phyloP scores from a whole-genome alignment of 768 basidiomycete genomes.

The Suillus paluster region DNA sequence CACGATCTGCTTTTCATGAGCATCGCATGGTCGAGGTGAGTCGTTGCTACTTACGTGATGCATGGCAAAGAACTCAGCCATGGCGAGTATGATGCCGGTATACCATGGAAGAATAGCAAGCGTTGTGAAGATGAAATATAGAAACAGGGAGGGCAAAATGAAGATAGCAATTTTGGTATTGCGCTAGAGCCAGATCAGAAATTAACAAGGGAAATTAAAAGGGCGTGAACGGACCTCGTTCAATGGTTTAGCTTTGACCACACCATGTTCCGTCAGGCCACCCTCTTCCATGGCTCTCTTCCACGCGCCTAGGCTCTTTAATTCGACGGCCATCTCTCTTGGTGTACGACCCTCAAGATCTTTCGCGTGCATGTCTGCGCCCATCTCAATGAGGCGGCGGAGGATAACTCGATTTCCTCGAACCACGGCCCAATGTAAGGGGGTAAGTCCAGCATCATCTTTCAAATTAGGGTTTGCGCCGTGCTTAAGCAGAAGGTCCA shows the following conservation, averaged over 20 bases:
- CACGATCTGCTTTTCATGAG: constrained; percentile 58
- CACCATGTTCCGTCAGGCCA: constrained; percentile 77
- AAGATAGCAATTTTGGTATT: constrained; percentile 86
- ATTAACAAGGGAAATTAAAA: constrained; percentile 3
- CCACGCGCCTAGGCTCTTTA: constrained; percentile 92
- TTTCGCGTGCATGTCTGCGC: constrained; percentile 78
- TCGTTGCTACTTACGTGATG: constrained; percentile 74
- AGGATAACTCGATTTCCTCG: constrained; percentile 92
- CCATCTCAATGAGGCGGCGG: constrained; percentile 81
- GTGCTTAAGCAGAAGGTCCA: constrained; percentile 87
- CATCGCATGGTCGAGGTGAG: constrained; percentile 8
- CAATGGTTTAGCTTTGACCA: constrained; percentile 66
- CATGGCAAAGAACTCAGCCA: constrained; percentile 90
- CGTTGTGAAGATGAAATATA: constrained; percentile 85
- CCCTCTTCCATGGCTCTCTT: constrained; percentile 88
- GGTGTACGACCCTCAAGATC: constrained; percentile 88
- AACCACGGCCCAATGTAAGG: constrained; percentile 97
- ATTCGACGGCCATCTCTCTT: constrained; percentile 91
- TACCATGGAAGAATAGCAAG: constrained; percentile 89
- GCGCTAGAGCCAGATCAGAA: constrained; percentile 47
- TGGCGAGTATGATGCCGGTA: constrained; percentile 79
- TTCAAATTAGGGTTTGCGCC: constrained; percentile 78
- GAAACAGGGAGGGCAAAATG: constrained; percentile 72
- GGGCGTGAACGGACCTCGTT: constrained; percentile 60
- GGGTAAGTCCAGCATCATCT: constrained; percentile 84